A percentile compares a stretch with the other conserved stretches of the same genome.
These are phyloP conservation scores for Hypoxylon intermedium DNA, from an alignment of 495 filamentous ascomycete genomes.

Conservation along the genomic window DNA sequence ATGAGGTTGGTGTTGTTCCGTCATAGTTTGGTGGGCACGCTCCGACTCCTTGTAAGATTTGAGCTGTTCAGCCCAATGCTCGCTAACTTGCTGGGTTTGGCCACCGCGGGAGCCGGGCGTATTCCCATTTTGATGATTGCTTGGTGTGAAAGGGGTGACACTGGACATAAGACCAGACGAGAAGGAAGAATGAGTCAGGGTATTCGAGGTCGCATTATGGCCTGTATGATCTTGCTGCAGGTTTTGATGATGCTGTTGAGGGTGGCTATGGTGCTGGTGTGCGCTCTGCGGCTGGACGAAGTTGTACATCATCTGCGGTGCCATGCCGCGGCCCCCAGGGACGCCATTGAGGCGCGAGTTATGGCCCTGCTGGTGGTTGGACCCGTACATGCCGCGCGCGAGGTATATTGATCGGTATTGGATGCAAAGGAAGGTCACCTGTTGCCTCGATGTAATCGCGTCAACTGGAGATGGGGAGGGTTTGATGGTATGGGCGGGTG, in stretches of 20 bases:
- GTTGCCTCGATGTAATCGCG: too few species aligned
- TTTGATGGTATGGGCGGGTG: background rate
- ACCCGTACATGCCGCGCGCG: constrained; percentile 76
- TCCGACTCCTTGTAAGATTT: constrained; percentile 75
- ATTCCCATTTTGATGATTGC: constrained; percentile 78
- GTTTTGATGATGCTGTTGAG: constrained; percentile 73
- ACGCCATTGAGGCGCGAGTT: constrained; percentile 71
- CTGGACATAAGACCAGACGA: constrained; percentile 76
- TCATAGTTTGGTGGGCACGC: constrained; percentile 72
- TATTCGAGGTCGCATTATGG: constrained; percentile 60
- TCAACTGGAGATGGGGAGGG: background rate
- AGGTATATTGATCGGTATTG: too few species aligned
- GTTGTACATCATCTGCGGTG: constrained; percentile 70
- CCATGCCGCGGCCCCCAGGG: constrained; percentile 53
- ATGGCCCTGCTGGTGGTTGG: constrained; percentile 80
- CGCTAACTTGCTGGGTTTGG: constrained; percentile 64
- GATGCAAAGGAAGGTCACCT: too few species aligned
- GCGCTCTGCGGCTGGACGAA: constrained; percentile 68
- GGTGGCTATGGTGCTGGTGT: constrained; percentile 74
- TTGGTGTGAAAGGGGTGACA: constrained; percentile 76
- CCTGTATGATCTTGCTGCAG: constrained; percentile 75
- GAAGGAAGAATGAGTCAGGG: constrained; percentile 80
- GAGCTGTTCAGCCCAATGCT: constrained; percentile 90
- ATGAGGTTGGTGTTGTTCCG: constrained; percentile 59
- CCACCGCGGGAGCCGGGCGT: constrained; percentile 52